A percentile compares a stretch with the other conserved stretches of the same genome.
Conservation (phyloP, 192 early-diverging fungal species). For the Coemansia sp. region DNA sequence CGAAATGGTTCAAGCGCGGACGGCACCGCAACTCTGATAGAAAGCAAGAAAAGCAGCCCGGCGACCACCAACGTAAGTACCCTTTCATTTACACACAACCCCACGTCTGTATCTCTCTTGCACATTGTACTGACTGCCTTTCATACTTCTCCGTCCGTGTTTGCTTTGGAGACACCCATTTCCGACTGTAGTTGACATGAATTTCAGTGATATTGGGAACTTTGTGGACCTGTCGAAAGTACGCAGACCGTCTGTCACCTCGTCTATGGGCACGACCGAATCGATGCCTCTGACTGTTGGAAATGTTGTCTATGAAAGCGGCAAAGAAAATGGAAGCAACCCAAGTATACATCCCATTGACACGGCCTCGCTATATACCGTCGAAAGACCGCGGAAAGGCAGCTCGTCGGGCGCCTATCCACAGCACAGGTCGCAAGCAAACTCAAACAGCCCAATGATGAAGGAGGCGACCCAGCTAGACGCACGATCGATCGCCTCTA, state of each 20-base stretch:
- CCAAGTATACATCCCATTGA: constrained; percentile 12
- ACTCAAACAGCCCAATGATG: constrained; percentile 32
- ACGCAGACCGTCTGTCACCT: constrained; percentile 48
- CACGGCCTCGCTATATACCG: constrained; percentile 17
- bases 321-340: constrained; percentile 24
- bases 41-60: constrained; percentile 14
- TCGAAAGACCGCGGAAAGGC: constrained; percentile 30
- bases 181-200: constrained; percentile 35
- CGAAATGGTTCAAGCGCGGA: constrained; percentile 49
- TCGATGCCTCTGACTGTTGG: constrained; percentile 37
- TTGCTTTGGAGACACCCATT: too few species aligned
- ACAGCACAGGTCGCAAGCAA: constrained; percentile 26
- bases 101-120: constrained; percentile 8
- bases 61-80: constrained; percentile 32
- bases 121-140: too few species aligned
- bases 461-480: constrained; percentile 37
- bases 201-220: constrained; percentile 47
- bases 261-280: constrained; percentile 44
- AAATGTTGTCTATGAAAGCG: constrained; percentile 28
- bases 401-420: constrained; percentile 29
- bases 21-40: constrained; percentile 24
- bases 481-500: constrained; percentile 48
- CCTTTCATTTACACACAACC: background rate
- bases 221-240: constrained; percentile 54
- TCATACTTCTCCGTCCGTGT: too few species aligned